Conservation (phyloP, 176 grass and related monocot species). For the Oryza glumipatula region DNA sequence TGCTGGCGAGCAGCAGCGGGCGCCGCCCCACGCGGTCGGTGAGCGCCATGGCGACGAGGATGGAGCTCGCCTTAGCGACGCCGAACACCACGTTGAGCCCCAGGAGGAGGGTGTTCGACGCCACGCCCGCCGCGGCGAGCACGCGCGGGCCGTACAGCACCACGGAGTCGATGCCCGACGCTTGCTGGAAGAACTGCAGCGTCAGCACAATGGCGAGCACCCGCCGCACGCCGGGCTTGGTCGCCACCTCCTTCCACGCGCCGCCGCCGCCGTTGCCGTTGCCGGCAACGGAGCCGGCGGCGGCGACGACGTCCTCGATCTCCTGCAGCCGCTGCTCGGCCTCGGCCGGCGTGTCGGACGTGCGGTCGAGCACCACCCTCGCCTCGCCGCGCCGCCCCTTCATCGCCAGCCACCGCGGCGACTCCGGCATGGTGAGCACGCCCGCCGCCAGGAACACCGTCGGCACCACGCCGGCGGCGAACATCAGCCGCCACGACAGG, state of each 20-base stretch:
- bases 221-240: conserved; percentile 44
- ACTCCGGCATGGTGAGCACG: conserved; percentile 81
- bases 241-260: conserved; percentile 52
- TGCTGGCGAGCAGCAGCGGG: conserved; percentile 53
- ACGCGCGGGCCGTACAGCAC: conserved; percentile 73
- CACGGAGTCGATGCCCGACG: conserved; percentile 66
- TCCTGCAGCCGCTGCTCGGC: conserved; percentile 48
- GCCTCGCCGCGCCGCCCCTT: conserved; percentile 64
- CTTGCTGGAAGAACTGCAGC: conserved; percentile 79
- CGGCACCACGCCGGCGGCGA: conserved; percentile 49
- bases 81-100: conserved; percentile 64
- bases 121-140: conserved; percentile 52
- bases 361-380: conserved; percentile 53
- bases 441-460: conserved; percentile 57
- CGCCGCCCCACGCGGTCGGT: conserved; percentile 56
- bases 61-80: conserved; percentile 62
- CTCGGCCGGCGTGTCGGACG: conserved; percentile 63
- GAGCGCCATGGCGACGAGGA: conserved; percentile 68
- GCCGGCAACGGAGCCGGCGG: no score
- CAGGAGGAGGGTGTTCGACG: conserved; percentile 54
- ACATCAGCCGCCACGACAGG: conserved; percentile 73
- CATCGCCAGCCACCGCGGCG: conserved; percentile 85
- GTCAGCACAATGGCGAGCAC: conserved; percentile 52
- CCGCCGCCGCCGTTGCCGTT: not conserved
- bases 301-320: conserved; percentile 57